phyloP scores from a whole-genome alignment of 2,329 filamentous ascomycete genomes.

The Diplodia scrobiculata region DNA sequence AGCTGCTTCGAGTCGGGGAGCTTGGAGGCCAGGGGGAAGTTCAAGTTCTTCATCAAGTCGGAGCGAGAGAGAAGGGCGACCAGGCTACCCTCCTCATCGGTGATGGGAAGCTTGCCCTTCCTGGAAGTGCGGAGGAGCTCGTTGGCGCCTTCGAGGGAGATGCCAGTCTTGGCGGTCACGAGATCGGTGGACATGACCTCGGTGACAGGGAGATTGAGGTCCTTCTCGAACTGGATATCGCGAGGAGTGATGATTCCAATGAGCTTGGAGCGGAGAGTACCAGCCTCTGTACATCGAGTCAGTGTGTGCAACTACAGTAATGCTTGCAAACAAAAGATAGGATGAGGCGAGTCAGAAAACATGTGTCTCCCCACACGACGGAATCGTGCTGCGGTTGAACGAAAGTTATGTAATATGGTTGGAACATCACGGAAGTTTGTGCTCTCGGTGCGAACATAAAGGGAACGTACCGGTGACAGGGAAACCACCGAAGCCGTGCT shows the following conservation, averaged over 20 bases:
- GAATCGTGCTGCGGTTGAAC: slow-evolving; percentile 95
- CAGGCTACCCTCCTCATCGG: slow-evolving; percentile 80
- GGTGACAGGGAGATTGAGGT: slow-evolving; percentile 71
- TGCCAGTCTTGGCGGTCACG: slow-evolving; percentile 80
- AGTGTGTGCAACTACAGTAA: slow-evolving; percentile 19
- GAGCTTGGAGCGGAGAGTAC: slow-evolving; percentile 91
- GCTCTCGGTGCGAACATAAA: slow-evolving; percentile 29
- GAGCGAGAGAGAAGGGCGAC: slow-evolving; percentile 59
- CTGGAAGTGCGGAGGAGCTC: slow-evolving; percentile 90
- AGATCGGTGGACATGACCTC: slow-evolving; percentile 95
- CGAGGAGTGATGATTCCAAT: slow-evolving; percentile 97
- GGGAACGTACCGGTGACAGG: slow-evolving; percentile 86
- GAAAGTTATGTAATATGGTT: slow-evolving; percentile 91
- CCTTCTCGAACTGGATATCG: slow-evolving; percentile 93
- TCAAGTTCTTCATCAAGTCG: slow-evolving; percentile 97
- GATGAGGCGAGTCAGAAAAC: slow-evolving; percentile 50
- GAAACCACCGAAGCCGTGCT: slow-evolving; percentile 98
- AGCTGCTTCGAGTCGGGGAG: slow-evolving; percentile 96
- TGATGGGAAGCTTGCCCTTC: slow-evolving; percentile 96
- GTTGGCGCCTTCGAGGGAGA: slow-evolving; percentile 86
- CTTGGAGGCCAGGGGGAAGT: slow-evolving; percentile 96
- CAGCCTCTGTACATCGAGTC: slow-evolving; percentile 65
- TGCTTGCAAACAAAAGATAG: slow-evolving; percentile 44
- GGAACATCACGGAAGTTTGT: slow-evolving; percentile 68
- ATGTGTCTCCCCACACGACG: slow-evolving; percentile 78